These are phyloP conservation scores for Citrullus amarus DNA, from an alignment of 306 rosid genomes.

Conservation along the genomic window DNA sequence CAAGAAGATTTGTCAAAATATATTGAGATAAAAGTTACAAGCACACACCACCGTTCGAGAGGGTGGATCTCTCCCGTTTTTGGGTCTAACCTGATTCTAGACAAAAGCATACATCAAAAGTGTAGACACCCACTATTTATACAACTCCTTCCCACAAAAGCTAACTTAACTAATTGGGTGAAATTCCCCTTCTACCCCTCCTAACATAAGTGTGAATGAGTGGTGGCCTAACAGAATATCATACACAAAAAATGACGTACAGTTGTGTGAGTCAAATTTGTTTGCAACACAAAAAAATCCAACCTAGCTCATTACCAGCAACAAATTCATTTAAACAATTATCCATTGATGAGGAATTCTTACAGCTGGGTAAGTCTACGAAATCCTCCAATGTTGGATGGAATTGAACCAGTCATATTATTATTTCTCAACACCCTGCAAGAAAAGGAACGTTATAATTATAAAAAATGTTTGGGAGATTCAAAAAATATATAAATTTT, in stretches of 20 bases:
- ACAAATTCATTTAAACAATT: not conserved
- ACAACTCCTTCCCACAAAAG: too few relatives aligned
- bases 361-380: conserved; percentile 36
- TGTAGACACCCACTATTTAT: too few relatives aligned
- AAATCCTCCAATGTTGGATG: conserved; percentile 47
- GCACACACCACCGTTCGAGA: too few relatives aligned
- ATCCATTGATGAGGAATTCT: conserved; percentile 14
- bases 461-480: not conserved
- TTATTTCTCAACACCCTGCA: conserved; percentile 63
- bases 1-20: too few relatives aligned
- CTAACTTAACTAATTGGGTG: too few relatives aligned
- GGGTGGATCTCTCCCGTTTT: too few relatives aligned
- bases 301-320: not conserved
- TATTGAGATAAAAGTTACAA: too few relatives aligned
- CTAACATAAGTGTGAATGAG: too few relatives aligned
- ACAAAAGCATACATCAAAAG: too few relatives aligned
- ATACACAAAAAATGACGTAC: not conserved
- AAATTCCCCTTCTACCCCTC: too few relatives aligned
- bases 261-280: not conserved
- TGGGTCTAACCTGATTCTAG: too few relatives aligned
- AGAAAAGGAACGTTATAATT: conserved; percentile 12
- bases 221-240: not conserved
- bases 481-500: not conserved
- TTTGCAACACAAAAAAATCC: not conserved
- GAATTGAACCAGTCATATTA: conserved; percentile 58